Evolutionary conservation across 169 alveolate genomes (phyloP), one percentile per base, ranked within the genome.

Genomic region (Miamiensis avidus): DNA sequence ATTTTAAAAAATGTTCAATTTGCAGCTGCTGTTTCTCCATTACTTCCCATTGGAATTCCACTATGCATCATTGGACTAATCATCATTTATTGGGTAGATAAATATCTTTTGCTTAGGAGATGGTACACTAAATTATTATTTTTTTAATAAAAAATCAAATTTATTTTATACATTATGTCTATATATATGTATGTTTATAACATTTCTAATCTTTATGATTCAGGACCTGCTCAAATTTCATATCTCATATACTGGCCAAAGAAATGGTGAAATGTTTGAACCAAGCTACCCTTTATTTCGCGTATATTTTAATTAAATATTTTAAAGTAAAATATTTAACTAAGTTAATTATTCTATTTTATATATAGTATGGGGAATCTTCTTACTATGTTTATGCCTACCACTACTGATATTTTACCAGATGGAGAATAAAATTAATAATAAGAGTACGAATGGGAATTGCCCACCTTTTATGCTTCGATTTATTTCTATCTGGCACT

Each of bases 51-150:
- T 64, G 78, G 91, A 20, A 49, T 90, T 6, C 93, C 93, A 0
- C 74, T 89, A 11, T 79, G 89, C 25, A 30, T 84, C 16, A 29
- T 69, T 6, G 95, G 95, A 29, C 73, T 83, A 16, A n/a, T 83
- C 0, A 76, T 88, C 29, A 82, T 77, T 28, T 91, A 89, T 81
- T 91, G 95, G 95, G 88, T 89, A 0, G 93, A 89, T 49, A 91
- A 91, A 84, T 29, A 34, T 33, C 72, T 91, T 26, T 65, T 91
- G 0, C 72, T 91, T 25, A 85, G 95, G 33, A 89, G 92, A 83
- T 83, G 81, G 69, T 49, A 49, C 4, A 49, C 69, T n/a, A n/a
- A 49, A 11, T 49, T 49, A 49, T 49, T 49, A 49, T 49, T 20
- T 49, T 11, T 49, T 49, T 49, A 49, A 49, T 20, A 49, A 49